phyloP scores from a whole-genome alignment of 345 rosid genomes.

The Erodium maritimum region DNA sequence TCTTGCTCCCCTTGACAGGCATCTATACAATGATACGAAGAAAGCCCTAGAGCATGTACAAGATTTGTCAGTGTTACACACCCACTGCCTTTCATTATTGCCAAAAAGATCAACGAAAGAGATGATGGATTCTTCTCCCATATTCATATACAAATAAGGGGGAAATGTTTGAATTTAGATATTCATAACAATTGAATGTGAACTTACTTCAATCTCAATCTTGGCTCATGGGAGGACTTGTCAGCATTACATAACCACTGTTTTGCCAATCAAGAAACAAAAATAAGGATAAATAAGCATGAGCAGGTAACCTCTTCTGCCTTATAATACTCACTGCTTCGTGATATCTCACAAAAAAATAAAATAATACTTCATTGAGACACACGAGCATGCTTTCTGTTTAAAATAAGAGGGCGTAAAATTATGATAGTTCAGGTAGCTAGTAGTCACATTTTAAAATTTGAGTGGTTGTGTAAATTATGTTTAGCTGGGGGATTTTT shows the following conservation, averaged over 20 bases:
- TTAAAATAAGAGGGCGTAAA: no score
- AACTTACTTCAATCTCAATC: slow-evolving; percentile 70
- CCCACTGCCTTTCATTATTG: not conserved
- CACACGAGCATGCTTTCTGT: not conserved
- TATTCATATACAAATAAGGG: not conserved
- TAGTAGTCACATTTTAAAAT: no score
- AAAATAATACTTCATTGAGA: not conserved
- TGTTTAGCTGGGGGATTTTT: no score
- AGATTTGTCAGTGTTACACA: not conserved
- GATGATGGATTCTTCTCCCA: no score
- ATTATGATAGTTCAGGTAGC: no score
- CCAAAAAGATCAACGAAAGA: no score
- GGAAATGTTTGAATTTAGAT: no score
- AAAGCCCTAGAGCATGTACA: slow-evolving; percentile 42
- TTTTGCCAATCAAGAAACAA: not conserved
- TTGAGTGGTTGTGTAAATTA: no score
- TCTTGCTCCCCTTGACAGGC: slow-evolving; percentile 82
- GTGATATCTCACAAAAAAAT: no score
- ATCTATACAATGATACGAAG: slow-evolving; percentile 70
- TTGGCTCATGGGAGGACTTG: slow-evolving; percentile 92
- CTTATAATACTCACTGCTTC: no score
- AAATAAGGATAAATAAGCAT: not conserved
- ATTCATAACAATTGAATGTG: no score
- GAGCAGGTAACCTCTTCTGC: not conserved
- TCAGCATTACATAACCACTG: slow-evolving; percentile 99